Conservation (phyloP, 768 basidiomycete species). For the Suillus brevipes region DNA sequence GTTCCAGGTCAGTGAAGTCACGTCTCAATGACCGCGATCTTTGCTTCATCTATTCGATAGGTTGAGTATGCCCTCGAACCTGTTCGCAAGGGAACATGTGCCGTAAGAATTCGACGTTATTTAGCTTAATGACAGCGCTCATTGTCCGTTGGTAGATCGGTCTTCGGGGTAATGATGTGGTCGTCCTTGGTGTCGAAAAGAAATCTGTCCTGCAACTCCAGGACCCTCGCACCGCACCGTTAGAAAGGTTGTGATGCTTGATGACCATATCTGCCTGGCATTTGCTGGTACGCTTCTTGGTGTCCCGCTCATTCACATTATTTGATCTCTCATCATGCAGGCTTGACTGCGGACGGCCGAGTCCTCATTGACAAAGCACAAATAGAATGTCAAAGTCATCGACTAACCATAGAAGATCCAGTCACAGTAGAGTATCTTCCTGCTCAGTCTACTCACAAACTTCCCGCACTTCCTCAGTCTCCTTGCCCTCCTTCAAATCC, state of each 20-base stretch:
- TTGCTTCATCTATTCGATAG: slow-evolving; percentile 43
- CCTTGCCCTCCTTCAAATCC: no score
- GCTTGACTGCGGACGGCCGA: slow-evolving; percentile 95
- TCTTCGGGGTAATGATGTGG: slow-evolving; percentile 91
- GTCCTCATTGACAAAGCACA: slow-evolving; percentile 98
- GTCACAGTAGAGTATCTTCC: slow-evolving; percentile 91
- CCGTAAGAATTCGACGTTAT: slow-evolving; percentile 52
- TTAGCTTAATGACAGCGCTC: neutral
- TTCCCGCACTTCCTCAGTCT: no score
- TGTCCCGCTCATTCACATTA: slow-evolving; percentile 6
- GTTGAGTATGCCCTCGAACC: slow-evolving; percentile 99
- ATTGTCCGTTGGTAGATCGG: slow-evolving; percentile 66
- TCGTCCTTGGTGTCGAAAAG: slow-evolving; percentile 98
- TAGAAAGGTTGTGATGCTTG: slow-evolving; percentile 96
- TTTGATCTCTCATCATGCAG: slow-evolving; percentile 41
- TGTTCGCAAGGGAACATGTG: slow-evolving; percentile 95
- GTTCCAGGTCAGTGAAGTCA: slow-evolving; percentile 72
- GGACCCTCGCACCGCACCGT: slow-evolving; percentile 97
- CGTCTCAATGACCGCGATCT: slow-evolving; percentile 23
- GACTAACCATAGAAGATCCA: slow-evolving; percentile 96
- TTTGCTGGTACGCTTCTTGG: slow-evolving; percentile 79
- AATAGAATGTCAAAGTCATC: slow-evolving; percentile 96
- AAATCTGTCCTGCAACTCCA: slow-evolving; percentile 96
- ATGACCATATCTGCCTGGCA: slow-evolving; percentile 95
- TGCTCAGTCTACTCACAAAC: no score